Base-by-base conservation (phyloP, 352 stramenopile species). In the Globisporangium heterothallicum region DNA sequence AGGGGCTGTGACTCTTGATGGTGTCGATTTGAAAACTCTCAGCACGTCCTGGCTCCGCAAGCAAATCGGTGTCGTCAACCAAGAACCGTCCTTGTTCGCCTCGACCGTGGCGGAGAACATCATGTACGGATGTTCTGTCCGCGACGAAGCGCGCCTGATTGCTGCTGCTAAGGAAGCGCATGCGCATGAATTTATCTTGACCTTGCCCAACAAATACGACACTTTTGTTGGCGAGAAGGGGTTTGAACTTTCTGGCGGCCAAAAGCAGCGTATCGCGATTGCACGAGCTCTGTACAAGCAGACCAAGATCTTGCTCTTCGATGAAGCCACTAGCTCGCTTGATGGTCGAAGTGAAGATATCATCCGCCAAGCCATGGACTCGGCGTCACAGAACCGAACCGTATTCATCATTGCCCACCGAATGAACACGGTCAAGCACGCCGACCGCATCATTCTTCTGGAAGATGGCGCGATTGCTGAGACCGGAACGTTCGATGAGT, bases 181-280 rank as follows among this genome's bases (percentile, higher is more conserved):
- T 25, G 77, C 75, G 6, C 77, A 92, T 47, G 84, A 92, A 10
- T 94, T 94, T 41, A 84, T 91, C 42, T 70, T 72, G 60, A 64
- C 66, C 42, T 52, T 99, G 46, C 86, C 89, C 1, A 74, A 98
- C 43, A 77, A 96, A 59, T 98, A 97, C 73, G 88, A 99, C 32
- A 99, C 96, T 1, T 84, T 96, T 43, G 96, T 99, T 10, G 95
- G 96, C 41, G 96, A 99, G 71, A 94, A 97, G 49, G 97, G 96
- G 12, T 75, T 98, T 18, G 97, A 98, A 66, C 74, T 99, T 0
- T 97, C 78, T 16, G 97, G 96, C 43, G 94, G 94, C 25, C 94
- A 99, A 70, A 98, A 98, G 68, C 97, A 99, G 74, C 84, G 96
- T 21, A 69, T 94, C 43, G 83, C 84, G 21, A 92, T 94, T 35